Base-by-base conservation (phyloP, 805 yeast species). In the Blastobotrys attinorum region DNA sequence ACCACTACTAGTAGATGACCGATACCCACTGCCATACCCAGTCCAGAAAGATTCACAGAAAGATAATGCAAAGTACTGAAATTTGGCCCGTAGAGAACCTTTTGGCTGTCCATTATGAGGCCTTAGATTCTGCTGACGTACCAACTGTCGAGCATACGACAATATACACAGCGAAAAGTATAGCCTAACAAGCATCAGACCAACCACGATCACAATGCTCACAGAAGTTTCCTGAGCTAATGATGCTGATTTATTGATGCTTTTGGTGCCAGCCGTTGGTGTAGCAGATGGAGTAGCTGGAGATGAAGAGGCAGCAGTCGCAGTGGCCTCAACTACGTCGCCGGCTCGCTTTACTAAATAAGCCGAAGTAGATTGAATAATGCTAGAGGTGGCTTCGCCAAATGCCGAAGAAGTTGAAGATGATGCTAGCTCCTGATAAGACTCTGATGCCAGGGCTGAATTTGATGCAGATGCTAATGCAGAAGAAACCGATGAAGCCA, bases 131-230 rank as follows among this genome's bases (percentile, higher is more conserved):
- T 60, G 55, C 49, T 57, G 65, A 34, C 76, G 68, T 38, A 77
- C 70, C 48, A 80, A 65, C 47, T 65, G 63, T 42, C 75, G 73
- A 42, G 81, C 71, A 57, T 75, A 80, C 4, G 83, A 74, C 16
- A 80, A 49, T 34, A 79, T 57, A 17, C 77, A 71, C 44, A 76
- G 56, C 32, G 73, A 68, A 61, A 77, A 77, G 61, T 80, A 80
- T 39, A 76, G 39, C 42, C 85, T 66, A 21, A 69, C 47, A 4
- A 64, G 57, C 2, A 75, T 63, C 21, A 77, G 65, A 3, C 67
- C 52, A 3, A 76, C 48, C 0, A 79, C 74, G n/a, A 75, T 59
- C 11, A 72, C 62, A 21, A 75, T 63, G 1, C 81, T 77, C 47
- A 76, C 64, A 4, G 64, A 59, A 4, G 59, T 55, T 45, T 61